Percentiles rank a stretch among this genome's conserved stretches.
These are phyloP conservation scores for Yamadazyma epiphylla DNA, from an alignment of 1,139 yeast genomes.

Conservation along the genomic window DNA sequence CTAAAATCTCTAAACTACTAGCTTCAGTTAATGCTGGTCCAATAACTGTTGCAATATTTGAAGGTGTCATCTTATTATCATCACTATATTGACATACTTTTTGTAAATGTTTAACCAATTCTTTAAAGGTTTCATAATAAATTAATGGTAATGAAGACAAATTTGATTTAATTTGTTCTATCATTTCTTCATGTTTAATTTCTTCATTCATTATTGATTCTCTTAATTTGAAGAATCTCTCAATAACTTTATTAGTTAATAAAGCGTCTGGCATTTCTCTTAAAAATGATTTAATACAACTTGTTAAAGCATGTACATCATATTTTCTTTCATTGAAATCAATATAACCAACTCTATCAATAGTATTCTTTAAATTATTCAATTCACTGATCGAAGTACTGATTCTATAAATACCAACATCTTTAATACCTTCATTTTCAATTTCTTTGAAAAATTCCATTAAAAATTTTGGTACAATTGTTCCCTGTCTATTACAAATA, in stretches of 20 bases:
- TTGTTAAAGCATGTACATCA: conserved; percentile 87
- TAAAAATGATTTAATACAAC: conserved; percentile 79
- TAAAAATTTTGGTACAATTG: conserved; percentile 62
- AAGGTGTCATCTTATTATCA: conserved; percentile 74
- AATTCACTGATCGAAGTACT: conserved; percentile 86
- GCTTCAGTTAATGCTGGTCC: conserved; percentile 62
- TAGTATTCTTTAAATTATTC: conserved; percentile 61
- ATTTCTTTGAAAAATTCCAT: conserved; percentile 65
- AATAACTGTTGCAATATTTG: conserved; percentile 75
- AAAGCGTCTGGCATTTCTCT: conserved; percentile 90
- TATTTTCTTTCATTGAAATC: conserved; percentile 63
- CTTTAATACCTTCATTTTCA: conserved; percentile 81
- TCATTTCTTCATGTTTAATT: conserved; percentile 10
- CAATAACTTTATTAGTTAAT: conserved; percentile 52
- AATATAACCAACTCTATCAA: conserved; percentile 65
- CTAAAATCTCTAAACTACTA: conserved; percentile 46
- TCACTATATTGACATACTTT: conserved; percentile 56
- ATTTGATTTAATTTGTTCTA: conserved; percentile 39
- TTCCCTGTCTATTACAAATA: conserved; percentile 69
- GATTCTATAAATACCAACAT: conserved; percentile 88
- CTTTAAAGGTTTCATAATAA: conserved; percentile 65
- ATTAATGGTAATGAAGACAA: conserved; percentile 54
- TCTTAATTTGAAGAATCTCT: conserved; percentile 44
- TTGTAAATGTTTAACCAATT: conserved; percentile 66
- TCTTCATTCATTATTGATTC: conserved; percentile 20